Evolutionary conservation across 768 basidiomycete genomes (phyloP).

Genomic region (Pholiota microspora): DNA sequence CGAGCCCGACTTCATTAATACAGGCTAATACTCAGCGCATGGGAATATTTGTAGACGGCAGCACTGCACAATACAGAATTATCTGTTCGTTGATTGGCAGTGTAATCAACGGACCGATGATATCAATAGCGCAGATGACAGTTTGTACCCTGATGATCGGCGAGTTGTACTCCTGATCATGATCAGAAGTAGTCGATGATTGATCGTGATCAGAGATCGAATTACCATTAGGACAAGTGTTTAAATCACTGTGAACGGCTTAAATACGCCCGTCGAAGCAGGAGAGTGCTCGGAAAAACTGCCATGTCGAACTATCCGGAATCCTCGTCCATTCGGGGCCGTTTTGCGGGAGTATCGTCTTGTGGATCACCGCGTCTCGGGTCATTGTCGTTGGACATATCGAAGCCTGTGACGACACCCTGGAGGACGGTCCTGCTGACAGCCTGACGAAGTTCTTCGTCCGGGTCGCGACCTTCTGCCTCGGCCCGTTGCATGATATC

Average conservation of each 20-base stretch:
- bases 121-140: slow-evolving; percentile 17
- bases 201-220: slow-evolving; percentile 31
- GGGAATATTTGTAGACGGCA: no score
- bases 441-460: slow-evolving; percentile 59
- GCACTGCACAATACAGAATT: no score
- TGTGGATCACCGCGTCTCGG: slow-evolving; percentile 13
- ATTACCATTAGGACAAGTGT: slow-evolving; percentile 14
- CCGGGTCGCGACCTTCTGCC: slow-evolving; percentile 63
- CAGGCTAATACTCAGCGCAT: no score
- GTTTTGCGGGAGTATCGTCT: slow-evolving; percentile 32
- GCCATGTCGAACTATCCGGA: slow-evolving; percentile 6
- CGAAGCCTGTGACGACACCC: slow-evolving; percentile 62
- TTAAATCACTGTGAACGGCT: slow-evolving; percentile 10
- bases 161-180: slow-evolving; percentile 29
- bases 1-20: no score
- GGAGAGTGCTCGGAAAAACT: slow-evolving; percentile 3
- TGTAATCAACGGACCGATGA: slow-evolving; percentile 10
- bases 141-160: slow-evolving; percentile 22
- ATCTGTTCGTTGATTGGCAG: neutral
- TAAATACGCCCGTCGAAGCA: slow-evolving; percentile 4
- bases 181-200: slow-evolving; percentile 28
- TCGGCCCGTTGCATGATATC: slow-evolving; percentile 58
- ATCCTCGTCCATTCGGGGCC: slow-evolving; percentile 28
- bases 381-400: slow-evolving; percentile 31
- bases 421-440: slow-evolving; percentile 68